Evolutionary conservation across 148 eudicot genomes (phyloP), one percentile per base, ranked within the genome.

Genomic region (Chenopodium berlandieri): DNA sequence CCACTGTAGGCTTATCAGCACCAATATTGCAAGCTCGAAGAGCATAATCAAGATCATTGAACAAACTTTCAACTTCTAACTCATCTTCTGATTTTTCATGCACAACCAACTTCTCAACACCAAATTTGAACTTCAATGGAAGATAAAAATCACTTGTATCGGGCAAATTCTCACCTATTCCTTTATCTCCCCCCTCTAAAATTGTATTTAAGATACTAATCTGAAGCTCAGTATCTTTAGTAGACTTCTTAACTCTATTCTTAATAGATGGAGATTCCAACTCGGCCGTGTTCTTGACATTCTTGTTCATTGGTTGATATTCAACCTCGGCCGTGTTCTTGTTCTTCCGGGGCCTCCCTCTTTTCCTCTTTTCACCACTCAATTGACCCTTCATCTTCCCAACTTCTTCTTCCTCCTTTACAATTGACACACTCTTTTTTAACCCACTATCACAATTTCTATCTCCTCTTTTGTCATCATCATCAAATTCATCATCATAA

Each of bases 121-220:
- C 87, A 68, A 85, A 89, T 13, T 32, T 82, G 71, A 89, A 91
- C 86, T 87, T 88, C 40, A 85, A 71, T 0, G 82, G 84, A 30
- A 85, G 87, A 71, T 75, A 52, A 14, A 1, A 37, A 17, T 82
- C 74, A 48, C 37, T 47, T 22, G 56, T 34, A 46, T 46, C 4
- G 7, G 79, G 22, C 73, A 62, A 76, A 1, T 31, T 48, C 17
- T 84, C 82, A 75, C 84, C 87, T 70, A 82, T 60, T 37, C 30
- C 62, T 17, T 10, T 19, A 25, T 79, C 76, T 23, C 80, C 89
- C 30, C 78, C 78, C 81, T 83, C 88, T 79, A 75, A 71, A 23
- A 90, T 76, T 4, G 95, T 78, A 77, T 92, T 84, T 10, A 83
- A 75, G n/a, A 92, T 80, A 30, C 86, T 80, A 75, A 77, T 72